A percentile compares a stretch with the other conserved stretches of the same genome.
Conservation (phyloP, 169 alveolate species). For the Babesia ovata region DNA sequence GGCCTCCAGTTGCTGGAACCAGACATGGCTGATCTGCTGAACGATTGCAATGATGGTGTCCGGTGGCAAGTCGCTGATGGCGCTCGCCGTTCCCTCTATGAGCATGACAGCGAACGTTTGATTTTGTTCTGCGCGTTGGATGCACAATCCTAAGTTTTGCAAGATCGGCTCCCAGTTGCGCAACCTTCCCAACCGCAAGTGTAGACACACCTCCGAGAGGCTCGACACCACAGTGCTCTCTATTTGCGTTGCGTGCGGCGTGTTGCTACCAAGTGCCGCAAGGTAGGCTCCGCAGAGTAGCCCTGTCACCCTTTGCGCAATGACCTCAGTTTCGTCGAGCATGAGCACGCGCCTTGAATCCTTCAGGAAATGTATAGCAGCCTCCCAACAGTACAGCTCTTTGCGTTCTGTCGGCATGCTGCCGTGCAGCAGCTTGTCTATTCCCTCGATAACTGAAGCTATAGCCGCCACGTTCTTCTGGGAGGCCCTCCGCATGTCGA, state of each 20-base stretch:
- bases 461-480: conserved; percentile 12
- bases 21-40: conserved; percentile 15
- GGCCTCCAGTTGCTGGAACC: conserved; percentile 34
- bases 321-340: conserved; percentile 29
- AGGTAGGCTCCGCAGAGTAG: conserved; percentile 22
- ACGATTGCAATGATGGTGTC: conserved; percentile 5
- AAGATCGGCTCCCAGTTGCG: conserved; percentile 38
- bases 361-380: conserved; percentile 18
- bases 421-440: conserved; percentile 29
- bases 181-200: conserved; percentile 21
- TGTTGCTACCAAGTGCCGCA: neutral
- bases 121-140: conserved; percentile 17
- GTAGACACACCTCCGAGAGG: conserved; percentile 19
- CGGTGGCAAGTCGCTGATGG: conserved; percentile 36
- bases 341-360: conserved; percentile 16
- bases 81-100: conserved; percentile 43
- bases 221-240: conserved; percentile 11
- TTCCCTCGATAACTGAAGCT: conserved; percentile 16
- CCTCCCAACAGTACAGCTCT: conserved; percentile 33
- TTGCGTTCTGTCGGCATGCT: conserved; percentile 12
- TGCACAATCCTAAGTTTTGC: conserved; percentile 17
- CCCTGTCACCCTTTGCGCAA: conserved; percentile 16
- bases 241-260: conserved; percentile 16
- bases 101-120: conserved; percentile 1
- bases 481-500: conserved; percentile 12